Evolutionary conservation across 2,329 filamentous ascomycete genomes (phyloP).

Genomic region (Arthrobotrys megalospora): DNA sequence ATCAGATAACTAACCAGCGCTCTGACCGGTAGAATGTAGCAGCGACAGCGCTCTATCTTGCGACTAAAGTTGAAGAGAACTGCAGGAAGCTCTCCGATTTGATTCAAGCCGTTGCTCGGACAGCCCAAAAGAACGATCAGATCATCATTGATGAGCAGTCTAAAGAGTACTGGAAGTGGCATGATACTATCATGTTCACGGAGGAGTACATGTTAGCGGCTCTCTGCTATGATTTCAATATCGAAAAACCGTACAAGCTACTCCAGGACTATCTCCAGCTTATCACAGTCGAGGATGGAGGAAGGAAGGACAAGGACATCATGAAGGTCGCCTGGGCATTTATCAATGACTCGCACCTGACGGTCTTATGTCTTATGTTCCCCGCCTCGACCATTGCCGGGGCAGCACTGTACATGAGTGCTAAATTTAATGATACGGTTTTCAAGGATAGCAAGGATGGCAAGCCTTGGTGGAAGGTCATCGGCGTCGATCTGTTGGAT

Average conservation of each 20-base stretch:
- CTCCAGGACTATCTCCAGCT: constrained; percentile 78
- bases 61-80: constrained; percentile 97
- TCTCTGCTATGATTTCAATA: constrained; percentile 92
- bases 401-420: constrained; percentile 87
- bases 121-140: constrained; percentile 93
- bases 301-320: constrained; percentile 81
- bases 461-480: constrained; percentile 87
- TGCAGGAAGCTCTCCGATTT: constrained; percentile 95
- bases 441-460: constrained; percentile 81
- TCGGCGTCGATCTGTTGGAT: constrained; percentile 75
- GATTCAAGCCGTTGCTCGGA: constrained; percentile 89
- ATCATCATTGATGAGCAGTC: constrained; percentile 91
- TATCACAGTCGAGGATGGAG: constrained; percentile 73
- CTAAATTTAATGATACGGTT: constrained; percentile 79
- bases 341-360: constrained; percentile 89
- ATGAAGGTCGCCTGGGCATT: constrained; percentile 94
- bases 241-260: constrained; percentile 88
- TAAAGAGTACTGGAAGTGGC: constrained; percentile 98
- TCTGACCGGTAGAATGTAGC: constrained; percentile 77
- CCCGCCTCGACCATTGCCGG: constrained; percentile 85
- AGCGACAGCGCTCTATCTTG: constrained; percentile 90
- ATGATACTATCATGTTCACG: constrained; percentile 90
- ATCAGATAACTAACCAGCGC: constrained; percentile 33
- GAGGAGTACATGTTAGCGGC: constrained; percentile 93
- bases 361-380: constrained; percentile 85